phyloP scores from a whole-genome alignment of 768 basidiomycete species.

The Suillus tomentosus region DNA sequence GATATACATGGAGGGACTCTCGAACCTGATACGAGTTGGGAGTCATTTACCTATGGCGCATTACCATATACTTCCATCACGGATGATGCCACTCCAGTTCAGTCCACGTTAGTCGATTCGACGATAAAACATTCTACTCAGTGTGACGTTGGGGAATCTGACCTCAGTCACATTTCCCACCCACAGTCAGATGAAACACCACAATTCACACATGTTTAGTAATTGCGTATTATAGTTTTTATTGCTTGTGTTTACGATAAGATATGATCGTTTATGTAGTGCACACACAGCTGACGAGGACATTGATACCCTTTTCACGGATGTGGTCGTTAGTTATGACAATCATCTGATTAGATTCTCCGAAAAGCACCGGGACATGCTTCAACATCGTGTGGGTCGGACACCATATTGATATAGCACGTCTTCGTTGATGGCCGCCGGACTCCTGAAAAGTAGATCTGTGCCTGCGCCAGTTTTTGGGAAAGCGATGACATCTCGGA shows the following conservation, averaged over 20 bases:
- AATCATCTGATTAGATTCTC: background rate
- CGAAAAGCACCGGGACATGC: conserved; percentile 6
- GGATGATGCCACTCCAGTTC: conserved; percentile 50
- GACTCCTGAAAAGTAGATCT: conserved; percentile 89
- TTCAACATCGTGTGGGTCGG: conserved; percentile 29
- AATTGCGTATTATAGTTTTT: conserved; percentile 13
- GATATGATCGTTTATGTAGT: background rate
- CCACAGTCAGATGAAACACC: conserved; percentile 28
- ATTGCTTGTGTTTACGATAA: conserved; percentile 3
- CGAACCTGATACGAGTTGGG: conserved; percentile 39
- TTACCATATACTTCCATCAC: conserved; percentile 35
- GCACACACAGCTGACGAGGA: background rate
- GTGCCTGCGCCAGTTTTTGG: conserved; percentile 86
- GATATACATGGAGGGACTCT: conserved; percentile 33
- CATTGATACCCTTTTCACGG: conserved; percentile 11
- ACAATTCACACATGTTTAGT: conserved; percentile 20
- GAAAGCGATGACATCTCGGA: conserved; percentile 96
- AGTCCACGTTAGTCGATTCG: conserved; percentile 31
- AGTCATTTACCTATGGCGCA: conserved; percentile 42
- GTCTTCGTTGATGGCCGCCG: conserved; percentile 56
- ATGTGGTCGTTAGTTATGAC: conserved; percentile 18
- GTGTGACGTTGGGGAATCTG: conserved; percentile 26
- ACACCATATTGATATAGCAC: conserved; percentile 69
- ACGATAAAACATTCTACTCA: conserved; percentile 12
- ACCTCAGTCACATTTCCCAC: conserved; percentile 18